These are phyloP conservation scores for Syzygium jambos DNA, from an alignment of 345 rosid species.

Conservation along the genomic window DNA sequence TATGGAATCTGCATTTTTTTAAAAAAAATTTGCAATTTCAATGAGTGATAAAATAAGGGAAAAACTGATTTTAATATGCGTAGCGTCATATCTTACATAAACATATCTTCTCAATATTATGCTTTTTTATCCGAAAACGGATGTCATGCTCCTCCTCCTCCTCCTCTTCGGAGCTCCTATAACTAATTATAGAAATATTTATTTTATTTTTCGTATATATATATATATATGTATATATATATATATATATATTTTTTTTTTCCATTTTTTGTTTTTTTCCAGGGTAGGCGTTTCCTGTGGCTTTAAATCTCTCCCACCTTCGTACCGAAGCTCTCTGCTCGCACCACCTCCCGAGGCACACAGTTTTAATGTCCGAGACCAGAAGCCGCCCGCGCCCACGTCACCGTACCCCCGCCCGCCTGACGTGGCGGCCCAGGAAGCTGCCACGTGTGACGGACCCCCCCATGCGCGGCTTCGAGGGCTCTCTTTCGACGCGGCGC, in stretches of 20 bases:
- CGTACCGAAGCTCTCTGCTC: not conserved
- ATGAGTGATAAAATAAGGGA: too few relatives aligned
- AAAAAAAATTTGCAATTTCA: too few relatives aligned
- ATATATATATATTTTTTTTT: rapidly evolving
- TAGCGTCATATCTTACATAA: too few relatives aligned
- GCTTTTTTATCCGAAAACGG: too few relatives aligned
- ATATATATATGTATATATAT: too few relatives aligned
- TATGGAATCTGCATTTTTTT: too few relatives aligned
- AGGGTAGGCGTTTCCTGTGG: not conserved
- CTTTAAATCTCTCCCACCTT: not conserved
- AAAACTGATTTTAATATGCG: too few relatives aligned
- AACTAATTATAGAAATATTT: too few relatives aligned
- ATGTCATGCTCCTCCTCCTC: too few relatives aligned
- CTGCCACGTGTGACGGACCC: not conserved
- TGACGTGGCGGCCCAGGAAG: not conserved
- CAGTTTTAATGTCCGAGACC: not conserved
- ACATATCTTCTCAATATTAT: too few relatives aligned
- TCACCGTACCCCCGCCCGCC: not conserved
- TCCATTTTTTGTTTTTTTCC: not conserved
- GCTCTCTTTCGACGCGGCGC: not conserved
- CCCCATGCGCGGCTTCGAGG: not conserved
- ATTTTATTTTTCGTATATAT: too few relatives aligned
- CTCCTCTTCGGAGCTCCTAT: too few relatives aligned
- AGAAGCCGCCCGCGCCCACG: not conserved
- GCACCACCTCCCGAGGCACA: not conserved